A percentile compares a stretch with the other conserved stretches of the same genome.
Evolutionary conservation across 179 eudicot species (phyloP).

Genomic region (Actinidia arguta): DNA sequence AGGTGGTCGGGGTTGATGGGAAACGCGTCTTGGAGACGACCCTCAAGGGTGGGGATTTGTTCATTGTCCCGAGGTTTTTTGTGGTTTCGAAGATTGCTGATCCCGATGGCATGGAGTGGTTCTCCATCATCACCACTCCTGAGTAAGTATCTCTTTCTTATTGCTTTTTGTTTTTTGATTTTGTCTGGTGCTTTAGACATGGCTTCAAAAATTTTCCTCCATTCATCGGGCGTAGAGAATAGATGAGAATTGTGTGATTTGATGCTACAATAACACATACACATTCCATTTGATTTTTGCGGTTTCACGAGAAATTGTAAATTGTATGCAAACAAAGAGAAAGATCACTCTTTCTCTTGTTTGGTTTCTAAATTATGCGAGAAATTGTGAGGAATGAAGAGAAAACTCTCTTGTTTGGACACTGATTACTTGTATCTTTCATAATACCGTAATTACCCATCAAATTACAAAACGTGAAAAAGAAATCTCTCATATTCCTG

Average conservation of each 20-base stretch:
- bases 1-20: constrained; percentile 87
- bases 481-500: too few species aligned
- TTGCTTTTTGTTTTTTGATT: not conserved
- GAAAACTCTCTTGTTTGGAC: too few species aligned
- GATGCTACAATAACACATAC: too few species aligned
- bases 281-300: too few species aligned
- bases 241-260: not conserved
- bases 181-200: not conserved
- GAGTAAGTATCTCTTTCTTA: constrained; percentile 47
- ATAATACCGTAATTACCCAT: too few species aligned
- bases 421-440: too few species aligned
- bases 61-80: constrained; percentile 84
- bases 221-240: not conserved
- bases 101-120: constrained; percentile 81
- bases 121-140: constrained; percentile 84
- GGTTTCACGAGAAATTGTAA: too few species aligned
- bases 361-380: too few species aligned
- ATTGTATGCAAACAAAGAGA: not conserved
- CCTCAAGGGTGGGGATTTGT: constrained; percentile 63
- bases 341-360: not conserved
- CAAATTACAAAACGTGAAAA: not conserved
- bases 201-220: not conserved
- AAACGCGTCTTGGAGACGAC: constrained; percentile 72
- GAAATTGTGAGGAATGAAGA: too few species aligned
- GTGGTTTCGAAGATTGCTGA: constrained; percentile 84